Base-by-base conservation (phyloP, 2,329 filamentous ascomycete genomes). In the Periconia macrospinosa region DNA sequence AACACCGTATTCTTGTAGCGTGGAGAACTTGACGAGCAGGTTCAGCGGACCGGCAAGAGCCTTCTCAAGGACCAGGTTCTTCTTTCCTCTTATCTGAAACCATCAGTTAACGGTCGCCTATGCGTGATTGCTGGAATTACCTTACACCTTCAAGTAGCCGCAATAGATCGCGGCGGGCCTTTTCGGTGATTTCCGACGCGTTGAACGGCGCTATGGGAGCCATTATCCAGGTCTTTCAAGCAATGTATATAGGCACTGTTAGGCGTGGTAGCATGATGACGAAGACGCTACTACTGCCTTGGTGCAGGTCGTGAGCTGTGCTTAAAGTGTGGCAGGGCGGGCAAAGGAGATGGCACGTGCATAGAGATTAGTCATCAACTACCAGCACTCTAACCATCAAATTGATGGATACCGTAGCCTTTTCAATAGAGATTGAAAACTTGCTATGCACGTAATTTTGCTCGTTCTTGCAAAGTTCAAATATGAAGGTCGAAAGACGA, bases 1-100 rank as follows among this genome's bases (percentile, higher is more conserved):
- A 63, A 99, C 92, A 30, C 95, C 95, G 78, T 97, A 97, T 69
- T 99, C 94, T 71, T 97, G 91, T 15, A 97, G 83, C 10, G 90
- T 93, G 19, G 93, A 93, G 69, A 97, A 96, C 74, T 97, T 97
- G 77, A 96, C 91, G 62, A 99, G 88, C 55, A 93, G 83, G 55
- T 92, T 91, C 63, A 99, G 84, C 30, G 92, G 91, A 20, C 93
- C 94, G 62, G 93, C 92, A 65, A 99, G 83, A 66, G 87, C 88
- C 75, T 89, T 90, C 74, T 97, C 93, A 70, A 99, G 88, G 49
- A 99, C 90, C 57, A 99, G 81, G 70, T 97, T 97, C 83, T 99
- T 99, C 85, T 97, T 99, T 65, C 95, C 95, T 72, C 93, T 90
- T 61, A 97, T 91, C 94, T 99, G 70, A 43, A 49, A 56, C 17